These are phyloP conservation scores for Lepiota venenata DNA, from an alignment of 768 basidiomycete genomes.

Conservation along the genomic window DNA sequence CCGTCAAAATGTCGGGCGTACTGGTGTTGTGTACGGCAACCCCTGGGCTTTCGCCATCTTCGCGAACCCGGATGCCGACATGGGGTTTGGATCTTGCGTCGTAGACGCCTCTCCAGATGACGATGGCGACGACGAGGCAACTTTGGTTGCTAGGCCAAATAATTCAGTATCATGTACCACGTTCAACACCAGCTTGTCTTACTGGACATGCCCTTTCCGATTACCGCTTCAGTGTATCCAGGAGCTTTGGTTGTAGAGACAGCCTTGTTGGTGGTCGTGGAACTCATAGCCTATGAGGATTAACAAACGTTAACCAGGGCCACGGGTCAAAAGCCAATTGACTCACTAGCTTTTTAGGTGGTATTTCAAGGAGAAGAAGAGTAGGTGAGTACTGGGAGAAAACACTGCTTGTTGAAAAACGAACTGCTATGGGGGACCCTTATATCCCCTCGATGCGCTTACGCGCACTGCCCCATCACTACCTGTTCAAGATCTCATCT, in stretches of 20 bases:
- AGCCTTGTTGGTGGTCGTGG: slow-evolving; percentile 2
- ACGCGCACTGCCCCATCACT: neutral
- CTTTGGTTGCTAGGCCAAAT: neutral
- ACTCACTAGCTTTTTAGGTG: neutral
- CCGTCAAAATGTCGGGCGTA: slow-evolving; percentile 19
- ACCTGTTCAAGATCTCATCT: neutral
- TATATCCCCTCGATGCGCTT: neutral
- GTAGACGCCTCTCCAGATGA: neutral
- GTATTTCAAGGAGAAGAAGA: too few species aligned
- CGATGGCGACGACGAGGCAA: neutral
- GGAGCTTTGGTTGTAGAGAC: slow-evolving; percentile 3
- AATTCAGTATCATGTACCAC: neutral
- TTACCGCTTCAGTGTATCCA: slow-evolving; percentile 6
- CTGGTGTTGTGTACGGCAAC: slow-evolving; percentile 17
- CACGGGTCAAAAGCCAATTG: neutral
- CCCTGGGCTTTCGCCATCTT: slow-evolving; percentile 18
- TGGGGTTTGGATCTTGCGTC: slow-evolving; percentile 2
- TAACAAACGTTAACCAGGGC: neutral
- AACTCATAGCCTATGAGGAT: neutral
- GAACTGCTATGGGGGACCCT: neutral
- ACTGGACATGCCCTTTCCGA: slow-evolving; percentile 11
- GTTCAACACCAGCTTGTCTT: neutral
- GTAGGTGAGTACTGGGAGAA: too few species aligned
- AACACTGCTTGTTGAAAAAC: too few species aligned
- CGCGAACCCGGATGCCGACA: slow-evolving; percentile 15